These are phyloP conservation scores for Panicum virgatum DNA, from an alignment of 202 grass and related monocot species.

Conservation along the genomic window DNA sequence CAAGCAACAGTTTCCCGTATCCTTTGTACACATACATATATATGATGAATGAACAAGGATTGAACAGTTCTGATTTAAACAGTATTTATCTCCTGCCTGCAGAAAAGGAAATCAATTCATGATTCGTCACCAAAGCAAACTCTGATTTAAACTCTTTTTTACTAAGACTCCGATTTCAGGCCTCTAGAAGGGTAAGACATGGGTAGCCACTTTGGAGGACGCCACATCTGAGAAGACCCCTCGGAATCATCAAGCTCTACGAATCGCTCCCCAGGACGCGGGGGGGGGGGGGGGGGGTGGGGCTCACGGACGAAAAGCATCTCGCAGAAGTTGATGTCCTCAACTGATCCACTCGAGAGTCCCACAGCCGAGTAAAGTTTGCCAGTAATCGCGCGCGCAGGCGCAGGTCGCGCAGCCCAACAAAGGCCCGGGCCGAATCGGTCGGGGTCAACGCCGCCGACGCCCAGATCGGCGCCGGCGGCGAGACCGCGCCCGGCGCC, in stretches of 20 bases:
- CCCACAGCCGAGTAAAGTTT: not conserved
- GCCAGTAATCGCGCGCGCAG: not conserved
- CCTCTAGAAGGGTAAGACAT: not conserved
- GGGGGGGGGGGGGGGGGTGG: too few relatives aligned
- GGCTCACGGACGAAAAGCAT: not conserved
- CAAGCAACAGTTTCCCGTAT: not conserved
- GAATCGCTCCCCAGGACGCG: not conserved
- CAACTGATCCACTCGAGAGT: slow-evolving; percentile 27
- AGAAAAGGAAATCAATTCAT: not conserved
- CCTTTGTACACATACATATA: not conserved
- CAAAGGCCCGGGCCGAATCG: slow-evolving; percentile 12
- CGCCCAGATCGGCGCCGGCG: slow-evolving; percentile 38
- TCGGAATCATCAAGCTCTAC: not conserved
- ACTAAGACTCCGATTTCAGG: not conserved
- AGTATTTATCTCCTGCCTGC: not conserved
- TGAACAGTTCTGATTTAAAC: not conserved
- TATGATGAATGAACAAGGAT: slow-evolving; percentile 7
- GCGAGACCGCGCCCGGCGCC: not conserved
- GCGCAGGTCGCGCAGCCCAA: not conserved
- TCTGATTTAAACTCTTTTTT: not conserved
- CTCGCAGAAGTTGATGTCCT: not conserved
- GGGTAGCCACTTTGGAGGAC: not conserved
- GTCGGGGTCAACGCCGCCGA: slow-evolving; percentile 31
- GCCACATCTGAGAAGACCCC: not conserved
- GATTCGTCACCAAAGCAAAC: not conserved